A percentile compares a stretch with the other conserved stretches of the same genome.
phyloP scores from a whole-genome alignment of 495 filamentous ascomycete species.

The Penicillium coprophilum region DNA sequence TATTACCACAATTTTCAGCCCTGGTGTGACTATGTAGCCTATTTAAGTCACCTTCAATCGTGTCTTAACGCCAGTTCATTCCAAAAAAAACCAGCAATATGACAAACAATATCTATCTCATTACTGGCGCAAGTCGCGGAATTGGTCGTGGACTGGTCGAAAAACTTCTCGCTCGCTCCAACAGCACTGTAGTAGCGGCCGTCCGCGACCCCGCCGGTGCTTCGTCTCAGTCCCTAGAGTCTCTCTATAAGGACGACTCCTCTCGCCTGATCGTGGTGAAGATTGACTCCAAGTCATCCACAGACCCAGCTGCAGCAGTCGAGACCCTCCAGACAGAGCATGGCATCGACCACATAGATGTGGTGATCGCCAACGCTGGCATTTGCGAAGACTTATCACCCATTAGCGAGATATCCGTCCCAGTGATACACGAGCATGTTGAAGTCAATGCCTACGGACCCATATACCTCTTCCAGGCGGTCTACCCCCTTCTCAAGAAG shows the following conservation, averaged over 20 bases:
- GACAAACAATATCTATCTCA: slow-evolving; percentile 27
- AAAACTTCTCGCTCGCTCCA: slow-evolving; percentile 39
- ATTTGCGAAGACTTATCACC: slow-evolving; percentile 22
- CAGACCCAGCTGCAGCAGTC: slow-evolving; percentile 28
- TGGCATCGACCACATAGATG: slow-evolving; percentile 42
- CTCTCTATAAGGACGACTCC: slow-evolving; percentile 29
- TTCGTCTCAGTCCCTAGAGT: slow-evolving; percentile 25
- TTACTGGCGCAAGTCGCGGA: slow-evolving; percentile 45
- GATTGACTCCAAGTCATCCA: slow-evolving; percentile 37
- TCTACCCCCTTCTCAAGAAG: slow-evolving; percentile 33
- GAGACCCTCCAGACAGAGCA: slow-evolving; percentile 23
- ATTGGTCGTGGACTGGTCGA: slow-evolving; percentile 46
- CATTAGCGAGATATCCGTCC: slow-evolving; percentile 21
- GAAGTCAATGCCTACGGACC: slow-evolving; percentile 21
- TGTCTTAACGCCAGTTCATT: not conserved
- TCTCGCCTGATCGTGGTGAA: slow-evolving; percentile 43
- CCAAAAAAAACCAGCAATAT: slow-evolving; percentile 2
- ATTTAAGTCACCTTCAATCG: not conserved
- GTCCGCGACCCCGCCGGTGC: slow-evolving; percentile 36
- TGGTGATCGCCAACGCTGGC: slow-evolving; percentile 55
- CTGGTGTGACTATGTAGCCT: too few species aligned
- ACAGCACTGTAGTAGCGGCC: slow-evolving; percentile 50
- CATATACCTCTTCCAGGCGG: slow-evolving; percentile 26
- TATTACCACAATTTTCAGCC: too few species aligned
- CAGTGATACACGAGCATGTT: slow-evolving; percentile 26